phyloP scores from a whole-genome alignment of 2,329 filamentous ascomycete genomes.

The Diplodia intermedia region DNA sequence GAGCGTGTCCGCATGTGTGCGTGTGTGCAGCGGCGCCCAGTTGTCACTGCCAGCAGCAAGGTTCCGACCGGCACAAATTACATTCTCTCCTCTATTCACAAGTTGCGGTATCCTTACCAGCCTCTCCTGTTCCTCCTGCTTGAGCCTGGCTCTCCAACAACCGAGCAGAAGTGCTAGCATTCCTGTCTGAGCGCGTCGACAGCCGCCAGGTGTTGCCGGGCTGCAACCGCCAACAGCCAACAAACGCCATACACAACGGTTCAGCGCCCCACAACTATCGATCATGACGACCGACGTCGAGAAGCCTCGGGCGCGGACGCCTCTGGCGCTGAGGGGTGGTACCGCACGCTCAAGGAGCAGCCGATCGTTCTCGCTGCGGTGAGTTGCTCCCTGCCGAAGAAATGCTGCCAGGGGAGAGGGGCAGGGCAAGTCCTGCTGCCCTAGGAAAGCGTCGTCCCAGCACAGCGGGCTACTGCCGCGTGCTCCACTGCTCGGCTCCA shows the following conservation, averaged over 20 bases:
- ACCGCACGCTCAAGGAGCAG: constrained; percentile 21
- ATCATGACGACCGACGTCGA: constrained; percentile 29
- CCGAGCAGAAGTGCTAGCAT: constrained; percentile 1
- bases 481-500: too few relatives aligned
- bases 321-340: constrained; percentile 23
- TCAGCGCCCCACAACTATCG: background rate
- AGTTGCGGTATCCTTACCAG: background rate
- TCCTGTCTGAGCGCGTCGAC: background rate
- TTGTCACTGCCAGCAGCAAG: constrained; percentile 9
- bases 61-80: constrained; percentile 9
- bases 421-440: background rate
- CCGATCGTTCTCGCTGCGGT: constrained; percentile 32
- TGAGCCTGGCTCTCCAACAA: background rate
- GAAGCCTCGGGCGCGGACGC: constrained; percentile 17
- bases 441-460: too few relatives aligned
- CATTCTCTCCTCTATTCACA: constrained; percentile 9
- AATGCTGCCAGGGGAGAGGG: constrained; percentile 26
- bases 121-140: background rate
- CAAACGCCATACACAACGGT: background rate
- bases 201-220: background rate
- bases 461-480: too few relatives aligned
- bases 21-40: constrained; percentile 4
- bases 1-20: background rate
- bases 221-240: background rate
- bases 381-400: constrained; percentile 7